Percentiles rank a stretch among this genome's conserved stretches.
These are phyloP conservation scores for Gastrolobium villosum DNA, from an alignment of 306 rosid genomes.

Conservation along the genomic window DNA sequence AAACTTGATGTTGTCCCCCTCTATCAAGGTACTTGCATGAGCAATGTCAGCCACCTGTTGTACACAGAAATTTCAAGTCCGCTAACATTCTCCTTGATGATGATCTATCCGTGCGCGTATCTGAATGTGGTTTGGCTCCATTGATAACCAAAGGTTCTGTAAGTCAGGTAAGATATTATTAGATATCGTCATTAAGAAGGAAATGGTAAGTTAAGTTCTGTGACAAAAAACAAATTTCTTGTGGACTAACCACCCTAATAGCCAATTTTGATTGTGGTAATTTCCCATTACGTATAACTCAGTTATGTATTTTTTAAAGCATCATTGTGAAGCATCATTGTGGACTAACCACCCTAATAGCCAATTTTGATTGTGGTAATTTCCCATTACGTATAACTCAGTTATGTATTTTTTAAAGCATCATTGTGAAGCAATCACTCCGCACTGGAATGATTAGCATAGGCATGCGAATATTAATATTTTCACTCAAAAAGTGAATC, in stretches of 20 bases:
- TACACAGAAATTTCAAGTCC: conserved; percentile 93
- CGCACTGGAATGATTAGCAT: conserved; percentile 1
- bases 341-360: conserved; percentile 19
- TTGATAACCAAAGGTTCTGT: conserved; percentile 85
- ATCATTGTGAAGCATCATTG: not conserved
- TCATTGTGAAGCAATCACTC: not conserved
- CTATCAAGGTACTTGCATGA: conserved; percentile 83
- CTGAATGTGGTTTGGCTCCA: conserved; percentile 96
- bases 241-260: conserved; percentile 7
- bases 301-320: not conserved
- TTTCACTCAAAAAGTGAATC: not conserved
- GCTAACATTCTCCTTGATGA: conserved; percentile 89
- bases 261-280: not conserved
- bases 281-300: not conserved
- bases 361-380: not conserved
- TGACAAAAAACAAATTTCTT: not conserved
- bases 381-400: not conserved
- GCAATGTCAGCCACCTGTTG: conserved; percentile 79
- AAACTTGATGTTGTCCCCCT: conserved; percentile 47
- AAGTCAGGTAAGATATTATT: conserved; percentile 72
- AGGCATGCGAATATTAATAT: not conserved
- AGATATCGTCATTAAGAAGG: not conserved
- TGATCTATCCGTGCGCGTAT: conserved; percentile 70
- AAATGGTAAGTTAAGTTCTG: not conserved
- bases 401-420: not conserved